Evolutionary conservation across 371 early-diverging fungal genomes (phyloP), one percentile per base, ranked within the genome.

Genomic region (Saksenaea vasiformis): DNA sequence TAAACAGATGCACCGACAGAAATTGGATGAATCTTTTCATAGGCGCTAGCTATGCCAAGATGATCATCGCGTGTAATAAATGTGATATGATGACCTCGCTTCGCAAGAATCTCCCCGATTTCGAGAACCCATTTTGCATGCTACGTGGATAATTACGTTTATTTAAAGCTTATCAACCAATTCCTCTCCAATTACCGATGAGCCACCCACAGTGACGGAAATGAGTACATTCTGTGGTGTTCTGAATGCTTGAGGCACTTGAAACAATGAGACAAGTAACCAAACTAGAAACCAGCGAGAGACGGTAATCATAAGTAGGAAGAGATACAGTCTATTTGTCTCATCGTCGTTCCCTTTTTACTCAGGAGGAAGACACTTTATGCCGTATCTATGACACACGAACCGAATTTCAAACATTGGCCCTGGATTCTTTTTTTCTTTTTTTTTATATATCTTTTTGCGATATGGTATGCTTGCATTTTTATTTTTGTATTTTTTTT

Each of bases 61-160:
- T 58, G 58, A 38, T 58, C 39, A 27, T 58, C 58, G 19, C 58
- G 58, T 14, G 58, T 56, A 1, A 64, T 34, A 57, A 64, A 64
- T 2, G 58, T 64, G 34, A 64, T 51, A 26, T 57, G 39, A 47
- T 64, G 56, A 13, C 64, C 64, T 15, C 58, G 43, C 15, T 10
- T 8, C 31, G 44, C 57, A 7, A 64, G 57, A 10, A 56, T 34
- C 10, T 64, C 36, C 3, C 56, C 51, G 24, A 64, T 57, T 44
- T 64, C 64, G 13, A 64, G 35, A 1, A 64, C 58, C 64, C 64
- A 64, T 34, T 34, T 41, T 14, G 64, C 56, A 24, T 64, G 64
- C 58, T 58, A 14, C 13, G n/a, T n/a, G n/a, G n/a, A 11, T 31
- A 22, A 39, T 39, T 39, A 39, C 11, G 22, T 47, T 10, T 24